phyloP scores from a whole-genome alignment of 768 basidiomycete genomes.

The Mycena kentingensis region DNA sequence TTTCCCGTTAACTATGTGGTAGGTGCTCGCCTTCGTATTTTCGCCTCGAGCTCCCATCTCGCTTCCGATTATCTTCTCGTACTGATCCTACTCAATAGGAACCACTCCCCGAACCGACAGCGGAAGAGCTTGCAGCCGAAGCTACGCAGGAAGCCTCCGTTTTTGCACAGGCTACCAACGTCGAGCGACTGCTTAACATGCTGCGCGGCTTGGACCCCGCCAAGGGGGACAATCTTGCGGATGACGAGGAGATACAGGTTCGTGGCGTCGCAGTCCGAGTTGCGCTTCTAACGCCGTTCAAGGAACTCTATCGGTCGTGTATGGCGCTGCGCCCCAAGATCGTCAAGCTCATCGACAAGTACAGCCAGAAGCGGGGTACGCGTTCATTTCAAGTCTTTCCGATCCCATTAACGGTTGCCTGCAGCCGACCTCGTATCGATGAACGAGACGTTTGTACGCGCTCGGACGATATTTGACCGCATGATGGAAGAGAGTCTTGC shows the following conservation, averaged over 20 bases:
- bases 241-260: slow-evolving; percentile 88
- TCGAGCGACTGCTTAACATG: slow-evolving; percentile 78
- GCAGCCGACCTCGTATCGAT: slow-evolving; percentile 90
- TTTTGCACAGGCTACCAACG: slow-evolving; percentile 83
- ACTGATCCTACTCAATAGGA: slow-evolving; percentile 48
- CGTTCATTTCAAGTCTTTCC: neutral
- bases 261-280: too few species aligned
- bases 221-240: slow-evolving; percentile 76
- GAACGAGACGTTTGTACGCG: slow-evolving; percentile 92
- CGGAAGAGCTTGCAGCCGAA: slow-evolving; percentile 74
- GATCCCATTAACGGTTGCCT: neutral
- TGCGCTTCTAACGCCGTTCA: slow-evolving; percentile 6
- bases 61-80: neutral
- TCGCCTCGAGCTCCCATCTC: neutral
- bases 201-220: slow-evolving; percentile 72
- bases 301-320: slow-evolving; percentile 89
- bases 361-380: slow-evolving; percentile 83
- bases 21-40: slow-evolving; percentile 31
- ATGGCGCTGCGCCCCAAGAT: slow-evolving; percentile 93
- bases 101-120: slow-evolving; percentile 81
- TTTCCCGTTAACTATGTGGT: slow-evolving; percentile 98
- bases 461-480: slow-evolving; percentile 85
- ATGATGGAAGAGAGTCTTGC: slow-evolving; percentile 93
- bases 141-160: slow-evolving; percentile 86
- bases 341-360: slow-evolving; percentile 95